These are phyloP conservation scores for Gossypium bickii DNA, from an alignment of 345 rosid species.

Conservation along the genomic window DNA sequence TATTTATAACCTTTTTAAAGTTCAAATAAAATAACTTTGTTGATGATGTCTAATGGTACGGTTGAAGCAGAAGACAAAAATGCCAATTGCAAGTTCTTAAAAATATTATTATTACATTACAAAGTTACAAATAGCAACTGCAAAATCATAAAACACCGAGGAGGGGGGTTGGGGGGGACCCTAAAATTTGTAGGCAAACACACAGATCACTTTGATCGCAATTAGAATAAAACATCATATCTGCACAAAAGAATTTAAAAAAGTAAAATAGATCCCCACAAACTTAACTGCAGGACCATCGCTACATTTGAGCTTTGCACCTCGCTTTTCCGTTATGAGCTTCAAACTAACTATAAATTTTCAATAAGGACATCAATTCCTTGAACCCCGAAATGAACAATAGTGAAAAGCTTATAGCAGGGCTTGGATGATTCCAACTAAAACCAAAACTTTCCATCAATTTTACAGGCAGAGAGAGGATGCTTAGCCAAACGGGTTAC, in stretches of 20 bases:
- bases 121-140: background rate
- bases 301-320: background rate
- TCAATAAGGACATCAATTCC: slow-evolving; percentile 19
- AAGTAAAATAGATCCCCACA: slow-evolving; percentile 12
- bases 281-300: background rate
- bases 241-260: slow-evolving; percentile 6
- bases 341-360: slow-evolving; percentile 11
- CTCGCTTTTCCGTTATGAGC: background rate
- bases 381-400: slow-evolving; percentile 5
- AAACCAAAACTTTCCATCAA: slow-evolving; percentile 32
- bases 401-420: background rate
- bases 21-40: too few relatives aligned
- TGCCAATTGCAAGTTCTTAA: background rate
- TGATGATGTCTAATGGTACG: background rate
- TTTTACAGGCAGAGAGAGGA: slow-evolving; percentile 31
- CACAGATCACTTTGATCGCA: slow-evolving; percentile 18
- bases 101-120: background rate
- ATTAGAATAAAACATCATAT: slow-evolving; percentile 8
- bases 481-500: slow-evolving; percentile 69
- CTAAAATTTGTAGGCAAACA: slow-evolving; percentile 19
- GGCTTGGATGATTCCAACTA: slow-evolving; percentile 20
- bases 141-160: slow-evolving; percentile 22
- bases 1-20: too few relatives aligned
- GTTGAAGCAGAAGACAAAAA: background rate
- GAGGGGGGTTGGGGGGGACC: background rate